Conservation (phyloP, 805 yeast genomes). For the Yueomyces sp. region DNA sequence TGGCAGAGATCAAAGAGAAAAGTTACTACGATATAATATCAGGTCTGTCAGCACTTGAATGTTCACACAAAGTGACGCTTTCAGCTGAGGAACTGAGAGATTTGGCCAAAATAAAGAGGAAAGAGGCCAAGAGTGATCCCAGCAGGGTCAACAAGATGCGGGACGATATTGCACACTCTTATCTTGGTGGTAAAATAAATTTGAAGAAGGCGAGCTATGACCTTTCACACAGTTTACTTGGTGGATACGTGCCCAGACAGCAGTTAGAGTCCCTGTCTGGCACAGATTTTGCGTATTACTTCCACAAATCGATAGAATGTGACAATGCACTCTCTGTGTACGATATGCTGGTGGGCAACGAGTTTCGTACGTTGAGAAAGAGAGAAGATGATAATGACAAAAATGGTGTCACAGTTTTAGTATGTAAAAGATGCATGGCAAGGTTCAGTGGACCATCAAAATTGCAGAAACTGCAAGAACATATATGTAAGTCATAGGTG, state of each 20-base stretch:
- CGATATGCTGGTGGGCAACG: constrained; percentile 11
- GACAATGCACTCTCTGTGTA: constrained; percentile 17
- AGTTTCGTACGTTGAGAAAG: constrained; percentile 1
- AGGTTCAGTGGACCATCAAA: constrained; percentile 15
- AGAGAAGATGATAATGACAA: constrained; percentile 1
- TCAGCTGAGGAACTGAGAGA: constrained; percentile 15
- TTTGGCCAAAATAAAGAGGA: constrained; percentile 17
- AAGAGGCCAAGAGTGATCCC: constrained; percentile 9
- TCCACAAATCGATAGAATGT: constrained; percentile 18
- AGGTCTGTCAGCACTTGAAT: constrained; percentile 20
- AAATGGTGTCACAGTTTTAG: constrained; percentile 13
- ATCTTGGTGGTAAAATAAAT: constrained; percentile 19
- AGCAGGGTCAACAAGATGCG: constrained; percentile 9
- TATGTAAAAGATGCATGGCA: constrained; percentile 16
- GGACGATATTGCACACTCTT: constrained; percentile 16
- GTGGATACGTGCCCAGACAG: constrained; percentile 22
- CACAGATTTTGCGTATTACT: constrained; percentile 22
- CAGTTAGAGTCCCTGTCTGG: constrained; percentile 22
- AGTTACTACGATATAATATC: constrained; percentile 20
- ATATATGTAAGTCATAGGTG: constrained; percentile 5
- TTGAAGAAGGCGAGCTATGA: constrained; percentile 16
- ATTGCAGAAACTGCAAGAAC: constrained; percentile 9
- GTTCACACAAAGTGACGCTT: constrained; percentile 17
- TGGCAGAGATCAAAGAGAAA: constrained; percentile 3
- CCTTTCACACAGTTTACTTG: constrained; percentile 19